Evolutionary conservation across 768 basidiomycete genomes (phyloP), one percentile per base, ranked within the genome.

Genomic region (Cytidiella melzeri): DNA sequence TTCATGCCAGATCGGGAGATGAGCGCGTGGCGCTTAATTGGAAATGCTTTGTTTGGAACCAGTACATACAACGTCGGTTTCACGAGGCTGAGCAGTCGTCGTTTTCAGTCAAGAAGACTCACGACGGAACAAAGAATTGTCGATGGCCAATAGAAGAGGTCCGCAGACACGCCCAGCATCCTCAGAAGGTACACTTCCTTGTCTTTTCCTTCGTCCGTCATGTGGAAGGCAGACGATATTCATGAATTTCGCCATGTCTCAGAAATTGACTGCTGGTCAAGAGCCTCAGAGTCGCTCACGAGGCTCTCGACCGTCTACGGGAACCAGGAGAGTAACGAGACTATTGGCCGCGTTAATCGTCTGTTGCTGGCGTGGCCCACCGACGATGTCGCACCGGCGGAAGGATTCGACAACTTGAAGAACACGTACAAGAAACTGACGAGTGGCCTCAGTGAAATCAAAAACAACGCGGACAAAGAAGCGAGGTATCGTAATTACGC

Each of bases 251-350:
- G 48, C 44, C 51, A 40, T 49, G 46, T 28, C 46, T 36, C 57
- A 92, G 88, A 90, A 70, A 68, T 87, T 54, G 80, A 86, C 48
- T 84, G 73, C 59, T 92, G 88, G 88, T 73, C 79, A 43, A 83
- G 81, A 64, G 82, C 84, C 27, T 72, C 78, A 25, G 68, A 34
- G 30, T 34, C 30, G 30, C 15, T 34, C 9, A 7, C 30, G 30
- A 34, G 15, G 15, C 15, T 34, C 9, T 34, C 30, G 30, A 34
- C 30, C 15, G 30, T 34, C 9, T 34, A 34, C 15, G 30, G 30
- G 9, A 34, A 34, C 15, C 30, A 34, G 30, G 30, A 34, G 30
- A 34, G 30, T 34, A 7, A 7, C 15, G 84, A 87, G 34, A 79
- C 80, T 1, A 77, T 90, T 48, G 77, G 76, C 40, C 79, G 85